phyloP scores from a whole-genome alignment of 306 rosid genomes.

The Prunus kanzakura region DNA sequence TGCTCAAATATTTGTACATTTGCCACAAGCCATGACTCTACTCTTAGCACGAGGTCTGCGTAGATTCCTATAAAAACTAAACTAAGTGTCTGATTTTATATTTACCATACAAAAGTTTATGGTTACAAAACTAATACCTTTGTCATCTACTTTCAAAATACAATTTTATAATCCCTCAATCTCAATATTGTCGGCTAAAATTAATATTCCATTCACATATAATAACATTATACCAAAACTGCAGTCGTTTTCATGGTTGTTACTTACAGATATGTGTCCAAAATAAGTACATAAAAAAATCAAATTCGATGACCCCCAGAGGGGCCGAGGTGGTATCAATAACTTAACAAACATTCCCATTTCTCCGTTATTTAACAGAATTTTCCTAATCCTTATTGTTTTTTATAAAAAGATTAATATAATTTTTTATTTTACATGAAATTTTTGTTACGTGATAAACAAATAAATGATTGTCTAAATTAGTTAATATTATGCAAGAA shows the following conservation, averaged over 20 bases:
- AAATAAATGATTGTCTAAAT: no score
- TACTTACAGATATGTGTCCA: not conserved
- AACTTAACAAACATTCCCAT: not conserved
- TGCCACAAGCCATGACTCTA: constrained; percentile 6
- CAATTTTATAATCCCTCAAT: not conserved
- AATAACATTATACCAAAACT: not conserved
- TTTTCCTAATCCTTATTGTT: not conserved
- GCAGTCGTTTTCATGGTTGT: not conserved
- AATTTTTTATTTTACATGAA: not conserved
- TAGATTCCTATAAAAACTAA: not conserved
- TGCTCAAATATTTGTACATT: not conserved
- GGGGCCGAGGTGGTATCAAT: not conserved
- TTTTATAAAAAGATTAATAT: no score
- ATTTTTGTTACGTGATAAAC: no score
- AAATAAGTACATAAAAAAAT: not conserved
- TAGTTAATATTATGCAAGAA: no score
- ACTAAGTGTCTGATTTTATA: not conserved
- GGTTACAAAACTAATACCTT: not conserved
- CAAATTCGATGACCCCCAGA: not conserved
- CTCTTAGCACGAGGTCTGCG: not conserved
- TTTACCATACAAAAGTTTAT: not conserved
- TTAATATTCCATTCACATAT: not conserved
- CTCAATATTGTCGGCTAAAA: constrained; percentile 5
- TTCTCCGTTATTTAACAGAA: not conserved
- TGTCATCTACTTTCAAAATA: not conserved